phyloP scores from a whole-genome alignment of 2,329 filamentous ascomycete genomes.

The Pyrenochaeta sp. region DNA sequence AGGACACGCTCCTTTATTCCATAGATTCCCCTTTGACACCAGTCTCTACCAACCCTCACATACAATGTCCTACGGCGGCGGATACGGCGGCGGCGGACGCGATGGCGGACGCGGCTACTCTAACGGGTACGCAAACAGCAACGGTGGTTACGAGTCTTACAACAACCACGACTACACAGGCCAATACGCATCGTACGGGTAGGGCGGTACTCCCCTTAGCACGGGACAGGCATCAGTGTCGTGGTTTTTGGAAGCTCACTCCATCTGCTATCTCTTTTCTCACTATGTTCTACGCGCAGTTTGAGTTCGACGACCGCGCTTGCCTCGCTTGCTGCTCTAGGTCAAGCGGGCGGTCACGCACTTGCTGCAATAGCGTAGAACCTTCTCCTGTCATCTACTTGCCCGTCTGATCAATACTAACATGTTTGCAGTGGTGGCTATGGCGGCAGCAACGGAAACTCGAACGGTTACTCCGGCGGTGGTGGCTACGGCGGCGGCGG shows the following conservation, averaged over 20 bases:
- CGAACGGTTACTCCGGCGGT: constrained; percentile 57
- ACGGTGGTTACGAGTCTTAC: constrained; percentile 54
- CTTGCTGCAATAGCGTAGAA: constrained; percentile 44
- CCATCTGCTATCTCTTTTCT: constrained; percentile 41
- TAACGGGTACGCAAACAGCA: constrained; percentile 61
- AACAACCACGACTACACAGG: constrained; percentile 58
- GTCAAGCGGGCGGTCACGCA: constrained; percentile 33
- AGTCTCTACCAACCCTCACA: constrained; percentile 43
- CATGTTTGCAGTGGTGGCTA: constrained; percentile 42
- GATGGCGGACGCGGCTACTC: constrained; percentile 61
- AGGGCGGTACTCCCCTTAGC: constrained; percentile 46
- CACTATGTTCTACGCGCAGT: constrained; percentile 41
- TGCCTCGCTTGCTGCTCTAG: constrained; percentile 28
- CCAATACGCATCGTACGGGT: constrained; percentile 56
- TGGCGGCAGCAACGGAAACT: constrained; percentile 29
- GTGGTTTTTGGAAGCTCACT: constrained; percentile 40
- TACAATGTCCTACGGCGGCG: constrained; percentile 75
- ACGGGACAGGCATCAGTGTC: constrained; percentile 52
- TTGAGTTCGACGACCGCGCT: constrained; percentile 31
- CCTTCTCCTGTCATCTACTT: constrained; percentile 21
- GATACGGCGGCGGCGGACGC: constrained; percentile 54
- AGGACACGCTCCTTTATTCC: constrained; percentile 30
- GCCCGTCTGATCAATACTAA: constrained; percentile 28
- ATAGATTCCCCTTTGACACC: constrained; percentile 34
- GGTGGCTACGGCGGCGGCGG: constrained; percentile 65